Evolutionary conservation across 2,329 filamentous ascomycete genomes (phyloP).

Genomic region (Cercospora zeina): DNA sequence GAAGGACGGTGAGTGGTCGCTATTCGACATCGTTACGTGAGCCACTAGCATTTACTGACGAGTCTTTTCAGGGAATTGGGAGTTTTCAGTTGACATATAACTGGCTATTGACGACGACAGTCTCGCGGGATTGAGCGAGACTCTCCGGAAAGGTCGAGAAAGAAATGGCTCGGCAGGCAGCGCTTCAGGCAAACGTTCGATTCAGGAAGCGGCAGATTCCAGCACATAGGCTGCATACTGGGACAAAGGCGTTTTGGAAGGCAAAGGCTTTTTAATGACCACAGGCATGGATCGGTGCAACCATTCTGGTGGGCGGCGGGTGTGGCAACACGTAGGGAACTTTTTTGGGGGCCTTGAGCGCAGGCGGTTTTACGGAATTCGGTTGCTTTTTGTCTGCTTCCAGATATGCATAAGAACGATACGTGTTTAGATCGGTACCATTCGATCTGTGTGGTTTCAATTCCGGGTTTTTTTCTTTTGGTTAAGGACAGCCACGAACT

Average conservation of each 20-base stretch:
- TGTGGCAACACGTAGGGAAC: not conserved
- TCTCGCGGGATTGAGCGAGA: not conserved
- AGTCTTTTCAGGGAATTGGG: constrained; percentile 37
- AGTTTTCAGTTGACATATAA: constrained; percentile 39
- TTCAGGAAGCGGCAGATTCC: too few species aligned
- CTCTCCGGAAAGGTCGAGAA: not conserved
- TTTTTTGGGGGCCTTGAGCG: not conserved
- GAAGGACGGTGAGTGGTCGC: constrained; percentile 69
- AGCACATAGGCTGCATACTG: too few species aligned
- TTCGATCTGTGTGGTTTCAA: not conserved
- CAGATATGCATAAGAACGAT: not conserved
- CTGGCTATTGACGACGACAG: not conserved
- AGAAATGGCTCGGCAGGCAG: not conserved
- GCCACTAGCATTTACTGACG: not conserved
- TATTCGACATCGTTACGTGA: not conserved
- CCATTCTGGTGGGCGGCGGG: not conserved
- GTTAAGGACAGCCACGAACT: too few species aligned
- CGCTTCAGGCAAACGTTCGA: not conserved
- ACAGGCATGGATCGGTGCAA: constrained; percentile 13
- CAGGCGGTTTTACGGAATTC: not conserved
- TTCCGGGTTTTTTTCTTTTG: too few species aligned
- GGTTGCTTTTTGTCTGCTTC: not conserved
- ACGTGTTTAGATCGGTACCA: not conserved
- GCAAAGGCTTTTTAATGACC: constrained; percentile 5
- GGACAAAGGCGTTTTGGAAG: not conserved